These are phyloP conservation scores for Agroathelia rolfsii DNA, from an alignment of 1,284 basidiomycete genomes.

Conservation along the genomic window DNA sequence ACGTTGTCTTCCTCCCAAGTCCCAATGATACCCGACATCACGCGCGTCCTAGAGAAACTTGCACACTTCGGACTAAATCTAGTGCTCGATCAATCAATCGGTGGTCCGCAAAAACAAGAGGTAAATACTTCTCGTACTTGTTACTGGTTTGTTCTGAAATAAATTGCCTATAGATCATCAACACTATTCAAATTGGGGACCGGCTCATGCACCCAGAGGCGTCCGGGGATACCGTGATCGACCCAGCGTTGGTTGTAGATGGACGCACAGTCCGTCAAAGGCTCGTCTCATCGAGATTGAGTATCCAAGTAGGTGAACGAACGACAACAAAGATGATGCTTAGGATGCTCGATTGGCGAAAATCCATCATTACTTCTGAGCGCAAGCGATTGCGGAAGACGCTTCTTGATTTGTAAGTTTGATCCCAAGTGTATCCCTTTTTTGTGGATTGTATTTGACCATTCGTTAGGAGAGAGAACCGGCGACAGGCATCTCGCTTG, in stretches of 20 bases:
- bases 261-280: constrained; percentile 40
- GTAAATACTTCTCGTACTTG: constrained; percentile 24
- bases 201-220: constrained; percentile 35
- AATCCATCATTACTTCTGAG: constrained; percentile 55
- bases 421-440: not conserved
- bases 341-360: constrained; percentile 62
- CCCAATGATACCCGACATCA: constrained; percentile 28
- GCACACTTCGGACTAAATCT: constrained; percentile 58
- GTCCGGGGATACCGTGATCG: constrained; percentile 37
- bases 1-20: constrained; percentile 28
- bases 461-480: constrained; percentile 49
- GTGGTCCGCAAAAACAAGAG: constrained; percentile 55
- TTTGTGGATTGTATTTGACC: not conserved
- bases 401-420: constrained; percentile 55
- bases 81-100: constrained; percentile 49
- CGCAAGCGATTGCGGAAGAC: constrained; percentile 60
- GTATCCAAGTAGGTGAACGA: constrained; percentile 51
- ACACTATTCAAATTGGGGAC: constrained; percentile 45
- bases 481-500: constrained; percentile 53
- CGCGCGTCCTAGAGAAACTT: constrained; percentile 55
- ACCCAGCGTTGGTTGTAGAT: constrained; percentile 39
- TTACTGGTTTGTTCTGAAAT: constrained; percentile 9
- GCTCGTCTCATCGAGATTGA: constrained; percentile 44
- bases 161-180: constrained; percentile 36
- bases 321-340: constrained; percentile 49